Evolutionary conservation across 2,329 filamentous ascomycete genomes (phyloP).

Genomic region (Cryphonectria naterciae): DNA sequence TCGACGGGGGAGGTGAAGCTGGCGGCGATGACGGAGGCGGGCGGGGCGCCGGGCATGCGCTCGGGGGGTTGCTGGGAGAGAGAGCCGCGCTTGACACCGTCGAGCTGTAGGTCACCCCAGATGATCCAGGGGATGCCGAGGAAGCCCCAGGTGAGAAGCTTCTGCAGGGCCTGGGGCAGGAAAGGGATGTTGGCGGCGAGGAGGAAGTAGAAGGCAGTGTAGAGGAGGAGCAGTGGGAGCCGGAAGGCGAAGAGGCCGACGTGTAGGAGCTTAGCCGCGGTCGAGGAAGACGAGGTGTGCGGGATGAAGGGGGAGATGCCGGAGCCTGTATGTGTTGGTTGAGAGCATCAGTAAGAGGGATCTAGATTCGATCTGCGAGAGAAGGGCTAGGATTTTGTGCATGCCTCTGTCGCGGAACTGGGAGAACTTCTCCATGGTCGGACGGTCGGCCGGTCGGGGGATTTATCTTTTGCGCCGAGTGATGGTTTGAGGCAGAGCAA

Average conservation of each 20-base stretch:
- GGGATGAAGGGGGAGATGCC: constrained; percentile 97
- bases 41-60: constrained; percentile 68
- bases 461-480: background rate
- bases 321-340: constrained; percentile 66
- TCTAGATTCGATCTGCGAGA: background rate
- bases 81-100: constrained; percentile 91
- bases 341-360: background rate
- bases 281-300: constrained; percentile 66
- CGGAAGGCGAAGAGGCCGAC: constrained; percentile 78
- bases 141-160: constrained; percentile 84
- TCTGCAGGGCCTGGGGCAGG: constrained; percentile 65
- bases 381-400: constrained; percentile 25
- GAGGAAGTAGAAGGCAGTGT: constrained; percentile 73
- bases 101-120: constrained; percentile 98
- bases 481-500: background rate
- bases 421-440: constrained; percentile 87
- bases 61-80: constrained; percentile 73
- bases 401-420: constrained; percentile 89
- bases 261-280: constrained; percentile 67
- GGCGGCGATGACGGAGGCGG: constrained; percentile 81
- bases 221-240: constrained; percentile 74
- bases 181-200: constrained; percentile 76
- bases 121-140: constrained; percentile 90
- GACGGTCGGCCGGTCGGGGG: constrained; percentile 26
- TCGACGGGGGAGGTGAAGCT: constrained; percentile 94